Conservation (phyloP, 352 stramenopile genomes). For the Globisporangium uncinulatum region DNA sequence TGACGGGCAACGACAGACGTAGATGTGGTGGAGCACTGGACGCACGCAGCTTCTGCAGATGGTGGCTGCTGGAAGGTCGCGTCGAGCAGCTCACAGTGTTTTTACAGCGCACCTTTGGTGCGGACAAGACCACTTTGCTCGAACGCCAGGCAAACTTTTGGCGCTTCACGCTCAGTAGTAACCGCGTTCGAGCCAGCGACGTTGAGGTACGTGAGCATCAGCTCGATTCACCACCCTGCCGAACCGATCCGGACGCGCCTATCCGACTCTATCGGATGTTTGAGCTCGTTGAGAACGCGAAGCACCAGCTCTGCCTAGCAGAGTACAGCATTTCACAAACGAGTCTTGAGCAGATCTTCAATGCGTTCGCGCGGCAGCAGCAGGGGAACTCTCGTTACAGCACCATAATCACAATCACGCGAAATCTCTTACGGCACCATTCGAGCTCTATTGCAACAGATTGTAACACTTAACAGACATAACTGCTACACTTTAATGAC, state of each 20-base stretch:
- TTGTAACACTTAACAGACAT: too few species aligned
- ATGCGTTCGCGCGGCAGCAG: constrained; percentile 57
- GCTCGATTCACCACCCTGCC: background rate
- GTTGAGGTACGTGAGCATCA: background rate
- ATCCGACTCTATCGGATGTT: constrained; percentile 11
- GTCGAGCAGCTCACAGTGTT: constrained; percentile 31
- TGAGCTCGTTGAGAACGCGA: constrained; percentile 5
- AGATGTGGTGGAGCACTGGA: constrained; percentile 18
- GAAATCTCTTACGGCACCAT: too few species aligned
- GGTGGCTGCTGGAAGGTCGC: constrained; percentile 64
- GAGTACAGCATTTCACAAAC: constrained; percentile 83
- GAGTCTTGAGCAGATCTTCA: constrained; percentile 87
- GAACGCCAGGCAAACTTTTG: constrained; percentile 65
- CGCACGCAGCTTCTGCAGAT: constrained; percentile 32
- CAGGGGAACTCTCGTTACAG: too few species aligned
- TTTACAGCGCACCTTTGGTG: constrained; percentile 28
- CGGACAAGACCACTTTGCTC: constrained; percentile 25
- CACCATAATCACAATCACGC: too few species aligned
- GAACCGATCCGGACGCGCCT: background rate
- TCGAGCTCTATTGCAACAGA: too few species aligned
- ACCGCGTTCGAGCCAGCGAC: background rate
- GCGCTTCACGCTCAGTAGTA: constrained; percentile 37
- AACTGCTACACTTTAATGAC: too few species aligned
- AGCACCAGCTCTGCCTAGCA: constrained; percentile 29
- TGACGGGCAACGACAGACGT: background rate